Conservation (phyloP, 2,329 filamentous ascomycete genomes). For the Sporothrix variecibatus region DNA sequence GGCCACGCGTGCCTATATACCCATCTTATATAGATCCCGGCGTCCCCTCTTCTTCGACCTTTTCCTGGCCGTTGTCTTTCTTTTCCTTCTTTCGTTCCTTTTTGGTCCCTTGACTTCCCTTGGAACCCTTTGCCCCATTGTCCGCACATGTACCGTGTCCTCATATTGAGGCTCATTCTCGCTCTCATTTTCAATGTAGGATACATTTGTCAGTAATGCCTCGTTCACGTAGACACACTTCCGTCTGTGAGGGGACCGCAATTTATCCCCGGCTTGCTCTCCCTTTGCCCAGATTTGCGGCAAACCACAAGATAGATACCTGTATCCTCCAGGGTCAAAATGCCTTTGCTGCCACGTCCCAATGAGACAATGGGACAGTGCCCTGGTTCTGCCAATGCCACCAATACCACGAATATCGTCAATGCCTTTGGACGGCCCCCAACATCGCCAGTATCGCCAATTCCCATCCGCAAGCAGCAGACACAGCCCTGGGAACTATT, state of each 20-base stretch:
- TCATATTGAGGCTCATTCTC: not conserved
- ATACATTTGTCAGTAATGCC: not conserved
- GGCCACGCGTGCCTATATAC: constrained; percentile 8
- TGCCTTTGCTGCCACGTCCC: not conserved
- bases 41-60: not conserved
- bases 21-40: not conserved
- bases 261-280: constrained; percentile 18
- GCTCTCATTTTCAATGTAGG: not conserved
- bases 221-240: not conserved
- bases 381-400: not conserved
- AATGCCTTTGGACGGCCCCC: not conserved
- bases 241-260: constrained; percentile 19
- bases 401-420: not conserved
- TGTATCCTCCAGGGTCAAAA: not conserved
- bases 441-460: not conserved
- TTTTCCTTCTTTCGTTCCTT: not conserved
- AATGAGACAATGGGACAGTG: not conserved
- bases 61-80: not conserved
- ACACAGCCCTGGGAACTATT: not conserved
- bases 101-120: not conserved
- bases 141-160: not conserved
- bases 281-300: constrained; percentile 12
- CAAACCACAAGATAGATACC: not conserved
- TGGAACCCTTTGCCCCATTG: not conserved
- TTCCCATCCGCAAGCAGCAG: not conserved